Base-by-base conservation (phyloP, 2,329 filamentous ascomycete species). In the Beauveria asiatica region DNA sequence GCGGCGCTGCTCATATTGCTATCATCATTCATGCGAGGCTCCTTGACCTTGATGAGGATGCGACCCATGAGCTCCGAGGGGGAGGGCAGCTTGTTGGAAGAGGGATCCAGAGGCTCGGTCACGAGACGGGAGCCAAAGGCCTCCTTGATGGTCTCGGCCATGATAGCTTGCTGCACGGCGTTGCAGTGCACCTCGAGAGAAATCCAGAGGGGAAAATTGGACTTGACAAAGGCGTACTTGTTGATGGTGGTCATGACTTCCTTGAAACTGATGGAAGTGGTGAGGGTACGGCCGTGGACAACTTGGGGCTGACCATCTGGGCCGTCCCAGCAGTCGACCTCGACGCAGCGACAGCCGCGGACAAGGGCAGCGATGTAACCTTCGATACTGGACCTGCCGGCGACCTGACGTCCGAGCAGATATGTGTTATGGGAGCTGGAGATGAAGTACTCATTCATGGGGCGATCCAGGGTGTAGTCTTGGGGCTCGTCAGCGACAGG, bases 401-500 rank as follows among this genome's bases (percentile, higher is more conserved):
- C 88, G 2, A 97, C 87, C 72, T 99, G 94, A 58, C 92, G 87
- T 16, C 94, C 94, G 5, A 95, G 80, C 1, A 99, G 85, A 69
- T 99, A 99, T 0, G 94, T 99, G 74, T 99, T 99, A 79, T 99
- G 94, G 1, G 94, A 97, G 76, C 92, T 97, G 1, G 93, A 97
- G 65, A 99, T 94, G 77, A 92, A 97, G 74, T 99, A 99, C 70
- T 97, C 93, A 70, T 96, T 96, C 71, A 97, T 78, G 0, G 94
- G 94, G 25, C 89, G 85, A 69, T 96, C 86, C 59, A 97, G 83
- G 6, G 78, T 78, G 59, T 85, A 84, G 30, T 84, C 76, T 13
- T 82, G 74, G n/a, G 83, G 81, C 62, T 82, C 80, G 46, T 82
- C 81, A 30, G 81, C 75, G 46, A 91, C 81, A 2, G 89, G 80